Evolutionary conservation across 352 stramenopile species (phyloP).

Genomic region (Phytopythium kandeliae): DNA sequence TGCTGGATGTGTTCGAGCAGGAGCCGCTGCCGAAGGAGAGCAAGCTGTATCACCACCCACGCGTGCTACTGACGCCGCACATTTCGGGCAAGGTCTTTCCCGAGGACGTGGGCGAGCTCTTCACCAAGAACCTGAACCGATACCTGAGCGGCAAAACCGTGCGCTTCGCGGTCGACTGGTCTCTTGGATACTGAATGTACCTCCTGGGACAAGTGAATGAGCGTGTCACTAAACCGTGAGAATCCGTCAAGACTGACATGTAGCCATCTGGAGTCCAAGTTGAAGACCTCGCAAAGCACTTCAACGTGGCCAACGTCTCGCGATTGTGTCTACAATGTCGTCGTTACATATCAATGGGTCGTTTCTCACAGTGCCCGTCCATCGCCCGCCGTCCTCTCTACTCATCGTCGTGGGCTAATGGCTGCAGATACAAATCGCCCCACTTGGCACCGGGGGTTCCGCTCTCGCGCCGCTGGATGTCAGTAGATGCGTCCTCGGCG

Average conservation of each 20-base stretch:
- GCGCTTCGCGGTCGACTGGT: slow-evolving; percentile 44
- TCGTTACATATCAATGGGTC: no score
- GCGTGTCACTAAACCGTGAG: not conserved
- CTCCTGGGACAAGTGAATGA: not conserved
- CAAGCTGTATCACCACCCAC: slow-evolving; percentile 52
- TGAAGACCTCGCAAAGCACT: no score
- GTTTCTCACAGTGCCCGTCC: no score
- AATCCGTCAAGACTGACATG: not conserved
- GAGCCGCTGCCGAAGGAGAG: slow-evolving; percentile 46
- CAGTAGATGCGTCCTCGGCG: not conserved
- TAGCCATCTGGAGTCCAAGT: not conserved
- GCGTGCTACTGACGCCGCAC: slow-evolving; percentile 78
- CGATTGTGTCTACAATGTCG: no score
- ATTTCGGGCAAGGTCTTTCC: slow-evolving; percentile 70
- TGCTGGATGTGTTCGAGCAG: slow-evolving; percentile 62
- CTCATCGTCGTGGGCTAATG: slow-evolving; percentile 14
- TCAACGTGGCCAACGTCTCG: not conserved
- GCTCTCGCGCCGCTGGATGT: not conserved
- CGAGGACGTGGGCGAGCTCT: slow-evolving; percentile 71
- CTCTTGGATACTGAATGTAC: slow-evolving; percentile 34
- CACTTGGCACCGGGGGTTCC: slow-evolving; percentile 17
- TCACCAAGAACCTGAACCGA: slow-evolving; percentile 48
- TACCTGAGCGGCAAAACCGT: slow-evolving; percentile 27
- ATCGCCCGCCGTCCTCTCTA: not conserved
- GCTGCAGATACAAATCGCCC: slow-evolving; percentile 28